Evolutionary conservation across 768 basidiomycete genomes (phyloP), one percentile per base, ranked within the genome.

Genomic region (Chalciporus piperatus): DNA sequence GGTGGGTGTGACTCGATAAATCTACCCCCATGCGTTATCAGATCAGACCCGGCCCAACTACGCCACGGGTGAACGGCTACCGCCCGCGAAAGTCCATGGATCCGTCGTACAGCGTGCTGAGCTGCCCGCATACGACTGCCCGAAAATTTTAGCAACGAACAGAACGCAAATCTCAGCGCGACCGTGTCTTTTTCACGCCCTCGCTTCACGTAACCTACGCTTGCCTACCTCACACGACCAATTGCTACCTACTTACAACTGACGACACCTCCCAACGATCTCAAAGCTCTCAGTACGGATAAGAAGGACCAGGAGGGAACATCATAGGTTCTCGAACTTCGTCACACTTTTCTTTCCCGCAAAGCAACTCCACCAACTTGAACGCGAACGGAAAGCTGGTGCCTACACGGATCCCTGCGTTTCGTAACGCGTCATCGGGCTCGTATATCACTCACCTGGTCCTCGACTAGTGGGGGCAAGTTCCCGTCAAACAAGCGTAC

Each of bases 381-480:
- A 92, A 72, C 2, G 87, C 87, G 56, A 92, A 92, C 2, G 83
- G 81, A 61, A 92, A 92, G 0, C 82, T 72, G 3, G 89, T 90
- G 11, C 89, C 89, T 84, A 56, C 22, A 22, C 19, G 12, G 32
- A 13, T 20, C 37, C 25, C 19, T 16, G 17, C 10, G 16, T 28
- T 47, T 19, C 33, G 41, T 25, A 37, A 20, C 0, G 41, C 28
- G 23, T 2, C 2, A 0, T 30, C 9, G 4, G 27, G n/a, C 30
- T 10, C 7, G 17, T 28, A 35, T 22, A 32, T 20, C 14, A 69
- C 74, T 61, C 60, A 81, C 85, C 87, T 59, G 86, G 87, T 3
- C 88, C 88, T 28, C 87, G 87, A 63, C 86, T 89, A 51, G 4
- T 32, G 40, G n/a, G 32, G 27, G 19, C 2, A 22, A 22, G 22